Percentiles rank a stretch among this genome's conserved stretches.
phyloP scores from a whole-genome alignment of 78 protist species.

The Paulinella micropora region DNA sequence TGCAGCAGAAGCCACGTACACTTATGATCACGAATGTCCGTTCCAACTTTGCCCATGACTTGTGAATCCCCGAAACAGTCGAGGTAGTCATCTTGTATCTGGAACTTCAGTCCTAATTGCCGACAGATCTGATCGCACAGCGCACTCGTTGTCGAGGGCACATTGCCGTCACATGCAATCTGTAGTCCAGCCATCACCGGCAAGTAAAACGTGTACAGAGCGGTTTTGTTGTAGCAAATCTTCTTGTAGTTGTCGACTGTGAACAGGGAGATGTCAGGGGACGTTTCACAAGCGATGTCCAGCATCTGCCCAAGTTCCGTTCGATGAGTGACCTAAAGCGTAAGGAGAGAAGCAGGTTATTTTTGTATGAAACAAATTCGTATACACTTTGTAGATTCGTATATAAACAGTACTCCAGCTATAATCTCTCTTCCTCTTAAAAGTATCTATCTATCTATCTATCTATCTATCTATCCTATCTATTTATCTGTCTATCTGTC shows the following conservation, averaged over 20 bases:
- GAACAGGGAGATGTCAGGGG: neutral
- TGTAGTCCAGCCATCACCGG: no score
- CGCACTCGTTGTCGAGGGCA: no score
- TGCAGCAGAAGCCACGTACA: constrained; percentile 74
- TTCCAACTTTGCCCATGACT: constrained; percentile 84
- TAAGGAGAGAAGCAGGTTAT: neutral
- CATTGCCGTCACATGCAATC: no score
- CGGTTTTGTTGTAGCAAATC: constrained; percentile 88
- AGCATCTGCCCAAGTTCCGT: neutral
- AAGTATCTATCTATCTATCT: no score
- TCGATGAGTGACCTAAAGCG: no score
- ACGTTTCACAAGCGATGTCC: neutral
- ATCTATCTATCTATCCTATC: no score
- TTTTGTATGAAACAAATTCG: neutral
- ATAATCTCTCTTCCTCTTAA: no score
- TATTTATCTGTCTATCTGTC: no score
- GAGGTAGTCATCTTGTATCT: constrained; percentile 82
- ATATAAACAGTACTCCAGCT: no score
- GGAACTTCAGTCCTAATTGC: constrained; percentile 12
- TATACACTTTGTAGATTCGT: neutral
- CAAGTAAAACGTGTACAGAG: constrained; percentile 84
- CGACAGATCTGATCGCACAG: no score
- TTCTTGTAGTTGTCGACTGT: neutral
- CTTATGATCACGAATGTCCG: constrained; percentile 89
- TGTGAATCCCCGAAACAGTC: constrained; percentile 89